Percentiles rank a stretch among this genome's conserved stretches.
These are phyloP conservation scores for Erodium moschatum DNA, from an alignment of 441 rosid species.

Conservation along the genomic window DNA sequence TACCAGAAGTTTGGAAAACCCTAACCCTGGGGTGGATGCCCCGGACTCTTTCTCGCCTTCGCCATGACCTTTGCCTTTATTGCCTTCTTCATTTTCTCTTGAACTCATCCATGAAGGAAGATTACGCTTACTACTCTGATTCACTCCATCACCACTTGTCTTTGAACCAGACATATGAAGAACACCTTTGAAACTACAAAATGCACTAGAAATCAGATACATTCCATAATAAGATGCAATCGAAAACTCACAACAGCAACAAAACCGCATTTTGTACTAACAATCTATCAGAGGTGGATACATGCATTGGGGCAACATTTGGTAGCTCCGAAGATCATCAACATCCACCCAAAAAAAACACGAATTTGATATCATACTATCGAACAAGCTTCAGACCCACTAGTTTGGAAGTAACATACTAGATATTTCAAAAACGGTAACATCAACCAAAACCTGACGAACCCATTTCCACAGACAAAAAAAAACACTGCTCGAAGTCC, in stretches of 20 bases:
- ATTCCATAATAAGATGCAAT: background rate
- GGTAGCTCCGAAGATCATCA: background rate
- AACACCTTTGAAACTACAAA: background rate
- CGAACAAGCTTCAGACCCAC: background rate
- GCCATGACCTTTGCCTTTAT: background rate
- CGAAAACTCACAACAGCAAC: background rate
- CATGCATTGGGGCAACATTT: background rate
- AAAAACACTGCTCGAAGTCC: background rate
- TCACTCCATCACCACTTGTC: conserved; percentile 22
- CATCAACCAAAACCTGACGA: background rate
- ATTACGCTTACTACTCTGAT: conserved; percentile 40
- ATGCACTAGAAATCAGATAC: background rate
- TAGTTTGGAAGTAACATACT: background rate
- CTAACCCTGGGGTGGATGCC: conserved; percentile 8
- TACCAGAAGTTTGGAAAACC: conserved; percentile 60
- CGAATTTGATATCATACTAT: background rate
- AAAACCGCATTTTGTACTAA: background rate
- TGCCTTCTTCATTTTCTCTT: conserved; percentile 20
- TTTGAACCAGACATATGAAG: conserved; percentile 33
- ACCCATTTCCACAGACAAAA: background rate
- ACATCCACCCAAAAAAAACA: background rate
- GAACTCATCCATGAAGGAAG: conserved; percentile 88
- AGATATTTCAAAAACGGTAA: background rate
- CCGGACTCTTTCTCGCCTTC: conserved; percentile 12
- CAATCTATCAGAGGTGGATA: background rate